A percentile compares a stretch with the other conserved stretches of the same genome.
phyloP scores from a whole-genome alignment of 257 asterid species.

The Cynanchum wilfordii region DNA sequence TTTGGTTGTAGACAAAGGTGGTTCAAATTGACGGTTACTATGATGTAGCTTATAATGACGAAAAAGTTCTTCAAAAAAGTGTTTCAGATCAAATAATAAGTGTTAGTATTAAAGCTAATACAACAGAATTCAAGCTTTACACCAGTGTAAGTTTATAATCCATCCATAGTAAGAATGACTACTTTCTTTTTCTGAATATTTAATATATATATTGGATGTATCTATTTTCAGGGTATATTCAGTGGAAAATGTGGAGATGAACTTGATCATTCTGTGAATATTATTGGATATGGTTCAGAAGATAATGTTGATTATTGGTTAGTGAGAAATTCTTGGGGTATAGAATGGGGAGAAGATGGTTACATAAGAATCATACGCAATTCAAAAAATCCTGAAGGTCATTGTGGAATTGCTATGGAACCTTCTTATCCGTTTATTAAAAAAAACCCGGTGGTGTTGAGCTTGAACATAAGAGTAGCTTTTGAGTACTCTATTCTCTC shows the following conservation, averaged over 20 bases:
- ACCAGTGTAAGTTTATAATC: neutral
- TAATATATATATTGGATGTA: too few relatives aligned
- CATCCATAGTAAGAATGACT: too few relatives aligned
- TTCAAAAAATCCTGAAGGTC: too few relatives aligned
- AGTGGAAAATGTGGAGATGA: conserved; percentile 48
- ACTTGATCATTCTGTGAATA: conserved; percentile 63
- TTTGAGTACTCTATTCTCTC: too few relatives aligned
- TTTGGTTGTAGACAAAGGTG: conserved; percentile 40
- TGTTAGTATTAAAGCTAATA: conserved; percentile 58
- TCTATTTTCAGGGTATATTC: conserved; percentile 54
- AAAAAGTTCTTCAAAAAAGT: conserved; percentile 48
- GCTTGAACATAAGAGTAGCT: too few relatives aligned
- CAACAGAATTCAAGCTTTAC: conserved; percentile 61
- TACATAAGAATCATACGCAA: too few relatives aligned
- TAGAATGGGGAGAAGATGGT: too few relatives aligned
- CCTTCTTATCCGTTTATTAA: too few relatives aligned
- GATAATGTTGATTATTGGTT: conserved; percentile 60
- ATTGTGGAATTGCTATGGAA: too few relatives aligned
- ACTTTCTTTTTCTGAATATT: too few relatives aligned
- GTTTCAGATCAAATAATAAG: conserved; percentile 49
- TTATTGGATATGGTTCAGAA: conserved; percentile 62
- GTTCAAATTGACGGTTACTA: conserved; percentile 52
- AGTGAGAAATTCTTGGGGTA: too few relatives aligned
- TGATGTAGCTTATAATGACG: conserved; percentile 34
- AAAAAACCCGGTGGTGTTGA: too few relatives aligned